A percentile compares a stretch with the other conserved stretches of the same genome.
These are phyloP conservation scores for Taphrina pruni DNA, from an alignment of 1,139 yeast genomes.

Conservation along the genomic window DNA sequence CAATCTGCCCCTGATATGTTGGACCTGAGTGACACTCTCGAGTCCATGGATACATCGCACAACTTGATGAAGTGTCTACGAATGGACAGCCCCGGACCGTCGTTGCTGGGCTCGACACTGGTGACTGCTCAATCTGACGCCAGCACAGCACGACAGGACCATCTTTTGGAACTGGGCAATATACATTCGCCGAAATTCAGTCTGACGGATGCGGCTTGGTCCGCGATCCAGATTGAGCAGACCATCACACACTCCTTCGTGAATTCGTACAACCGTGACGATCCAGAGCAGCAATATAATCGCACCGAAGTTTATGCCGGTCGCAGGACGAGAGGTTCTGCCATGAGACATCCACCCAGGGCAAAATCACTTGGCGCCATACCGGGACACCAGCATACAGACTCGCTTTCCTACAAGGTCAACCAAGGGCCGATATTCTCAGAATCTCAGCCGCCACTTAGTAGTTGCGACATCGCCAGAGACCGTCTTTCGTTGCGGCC, in stretches of 20 bases:
- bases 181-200: background rate
- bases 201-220: background rate
- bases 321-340: background rate
- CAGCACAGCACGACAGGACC: background rate
- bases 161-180: background rate
- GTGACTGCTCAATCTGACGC: background rate
- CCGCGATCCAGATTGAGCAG: conserved; percentile 3
- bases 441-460: background rate
- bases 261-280: background rate
- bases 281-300: background rate
- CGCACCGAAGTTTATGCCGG: conserved; percentile 10
- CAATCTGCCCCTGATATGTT: background rate
- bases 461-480: background rate
- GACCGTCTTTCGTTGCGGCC: background rate
- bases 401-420: background rate
- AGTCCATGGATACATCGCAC: background rate
- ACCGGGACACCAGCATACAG: background rate
- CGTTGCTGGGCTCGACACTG: background rate
- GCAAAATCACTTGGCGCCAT: background rate
- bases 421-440: background rate
- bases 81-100: background rate
- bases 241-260: background rate
- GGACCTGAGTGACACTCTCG: background rate
- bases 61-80: background rate
- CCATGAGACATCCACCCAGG: background rate